phyloP scores from a whole-genome alignment of 371 early-diverging fungal genomes.

The Actinomortierella ambigua region DNA sequence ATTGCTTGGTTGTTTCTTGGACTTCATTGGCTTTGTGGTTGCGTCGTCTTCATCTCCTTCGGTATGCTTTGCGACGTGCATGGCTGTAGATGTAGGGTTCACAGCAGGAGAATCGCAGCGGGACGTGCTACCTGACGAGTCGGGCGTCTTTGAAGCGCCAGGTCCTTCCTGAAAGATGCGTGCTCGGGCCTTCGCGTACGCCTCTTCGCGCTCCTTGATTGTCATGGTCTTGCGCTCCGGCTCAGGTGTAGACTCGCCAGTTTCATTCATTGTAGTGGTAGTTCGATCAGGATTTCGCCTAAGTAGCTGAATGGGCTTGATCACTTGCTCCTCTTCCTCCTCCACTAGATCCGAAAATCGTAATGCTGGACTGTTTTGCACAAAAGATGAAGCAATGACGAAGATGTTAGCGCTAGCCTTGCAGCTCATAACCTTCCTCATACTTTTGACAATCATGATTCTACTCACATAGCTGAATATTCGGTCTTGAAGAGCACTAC shows the following conservation, averaged over 20 bases:
- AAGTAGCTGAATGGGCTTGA: constrained; percentile 25
- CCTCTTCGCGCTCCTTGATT: constrained; percentile 73
- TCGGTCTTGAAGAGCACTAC: constrained; percentile 67
- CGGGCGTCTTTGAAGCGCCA: constrained; percentile 37
- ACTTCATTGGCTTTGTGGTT: constrained; percentile 10
- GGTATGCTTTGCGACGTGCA: background rate
- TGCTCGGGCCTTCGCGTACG: constrained; percentile 79
- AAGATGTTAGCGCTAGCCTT: too few species aligned
- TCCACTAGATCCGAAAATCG: constrained; percentile 33
- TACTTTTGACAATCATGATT: too few species aligned
- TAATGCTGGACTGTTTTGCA: constrained; percentile 47
- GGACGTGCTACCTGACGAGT: constrained; percentile 21
- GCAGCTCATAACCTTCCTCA: too few species aligned
- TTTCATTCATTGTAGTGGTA: constrained; percentile 17
- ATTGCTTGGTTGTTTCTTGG: constrained; percentile 13
- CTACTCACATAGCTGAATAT: constrained; percentile 68
- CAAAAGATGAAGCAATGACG: too few species aligned
- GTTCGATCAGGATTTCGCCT: constrained; percentile 26
- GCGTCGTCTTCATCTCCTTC: constrained; percentile 11
- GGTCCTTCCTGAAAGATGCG: constrained; percentile 70
- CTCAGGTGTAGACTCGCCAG: constrained; percentile 38
- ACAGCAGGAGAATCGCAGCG: constrained; percentile 22
- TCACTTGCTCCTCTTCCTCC: constrained; percentile 36
- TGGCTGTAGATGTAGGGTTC: background rate
- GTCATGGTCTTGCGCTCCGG: constrained; percentile 60